These are phyloP conservation scores for Cordyceps cicadae DNA, from an alignment of 2,329 filamentous ascomycete genomes.

Conservation along the genomic window DNA sequence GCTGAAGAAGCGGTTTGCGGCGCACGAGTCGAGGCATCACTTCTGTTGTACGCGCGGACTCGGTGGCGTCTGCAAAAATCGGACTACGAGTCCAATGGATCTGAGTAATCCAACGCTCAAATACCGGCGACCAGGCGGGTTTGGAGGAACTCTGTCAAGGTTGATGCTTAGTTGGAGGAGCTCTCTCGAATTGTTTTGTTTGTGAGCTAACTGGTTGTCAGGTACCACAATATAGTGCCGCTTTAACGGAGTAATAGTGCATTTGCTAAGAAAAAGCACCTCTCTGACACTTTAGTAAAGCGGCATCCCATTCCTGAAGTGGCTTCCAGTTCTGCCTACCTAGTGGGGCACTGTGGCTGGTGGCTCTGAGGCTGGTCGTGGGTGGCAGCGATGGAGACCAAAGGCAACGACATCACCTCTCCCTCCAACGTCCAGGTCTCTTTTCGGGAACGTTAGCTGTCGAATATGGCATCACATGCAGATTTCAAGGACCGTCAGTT, in stretches of 20 bases:
- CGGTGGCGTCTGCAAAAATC: neutral
- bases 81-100: neutral
- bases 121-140: neutral
- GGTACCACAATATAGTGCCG: neutral
- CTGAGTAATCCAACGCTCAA: neutral
- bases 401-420: neutral
- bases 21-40: constrained; percentile 72
- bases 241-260: neutral
- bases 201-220: constrained; percentile 7
- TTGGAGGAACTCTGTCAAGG: neutral
- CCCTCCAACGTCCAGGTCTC: neutral
- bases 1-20: constrained; percentile 68
- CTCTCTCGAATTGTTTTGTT: constrained; percentile 10
- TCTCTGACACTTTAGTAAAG: neutral
- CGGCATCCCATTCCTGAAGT: neutral
- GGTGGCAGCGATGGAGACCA: neutral
- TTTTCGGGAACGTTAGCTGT: neutral
- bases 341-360: neutral
- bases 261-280: neutral
- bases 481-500: constrained; percentile 84
- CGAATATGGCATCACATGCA: constrained; percentile 41
- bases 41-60: neutral
- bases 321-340: neutral
- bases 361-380: constrained; percentile 4
- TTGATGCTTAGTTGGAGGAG: neutral